Conservation (phyloP, 176 grass and related monocot genomes). For the Metroxylon sagu region DNA sequence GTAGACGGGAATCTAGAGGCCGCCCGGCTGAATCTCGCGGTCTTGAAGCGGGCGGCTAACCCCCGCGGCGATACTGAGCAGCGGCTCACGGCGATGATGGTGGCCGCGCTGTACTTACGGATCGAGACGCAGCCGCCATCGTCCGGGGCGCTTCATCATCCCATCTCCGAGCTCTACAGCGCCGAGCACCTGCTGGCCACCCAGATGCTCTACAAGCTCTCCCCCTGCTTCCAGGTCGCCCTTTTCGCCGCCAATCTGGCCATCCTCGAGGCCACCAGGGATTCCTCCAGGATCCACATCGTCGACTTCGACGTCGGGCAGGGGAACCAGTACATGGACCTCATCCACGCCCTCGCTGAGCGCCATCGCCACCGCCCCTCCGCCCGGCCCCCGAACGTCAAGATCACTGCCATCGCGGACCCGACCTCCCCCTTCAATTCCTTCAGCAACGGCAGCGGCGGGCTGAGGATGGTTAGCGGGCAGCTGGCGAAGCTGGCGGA, state of each 20-base stretch:
- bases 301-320: slow-evolving; percentile 58
- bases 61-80: slow-evolving; percentile 56
- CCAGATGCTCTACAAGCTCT: slow-evolving; percentile 48
- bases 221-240: slow-evolving; percentile 70
- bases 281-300: slow-evolving; percentile 46
- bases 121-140: slow-evolving; percentile 16
- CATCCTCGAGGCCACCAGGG: slow-evolving; percentile 39
- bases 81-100: slow-evolving; percentile 70
- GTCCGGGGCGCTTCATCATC: slow-evolving; percentile 5
- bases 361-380: background rate
- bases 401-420: background rate
- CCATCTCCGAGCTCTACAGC: slow-evolving; percentile 38
- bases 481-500: no score
- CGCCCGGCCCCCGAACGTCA: background rate
- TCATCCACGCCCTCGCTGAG: background rate
- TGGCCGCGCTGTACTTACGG: slow-evolving; percentile 40
- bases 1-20: slow-evolving; percentile 53
- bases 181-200: slow-evolving; percentile 32
- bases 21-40: slow-evolving; percentile 35
- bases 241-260: slow-evolving; percentile 60
- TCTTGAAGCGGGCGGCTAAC: slow-evolving; percentile 35
- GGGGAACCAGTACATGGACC: background rate
- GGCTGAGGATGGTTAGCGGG: no score
- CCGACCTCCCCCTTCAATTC: background rate
- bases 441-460: no score